Evolutionary conservation across 495 filamentous ascomycete genomes (phyloP).

Genomic region (Annulohypoxylon maeteangense): DNA sequence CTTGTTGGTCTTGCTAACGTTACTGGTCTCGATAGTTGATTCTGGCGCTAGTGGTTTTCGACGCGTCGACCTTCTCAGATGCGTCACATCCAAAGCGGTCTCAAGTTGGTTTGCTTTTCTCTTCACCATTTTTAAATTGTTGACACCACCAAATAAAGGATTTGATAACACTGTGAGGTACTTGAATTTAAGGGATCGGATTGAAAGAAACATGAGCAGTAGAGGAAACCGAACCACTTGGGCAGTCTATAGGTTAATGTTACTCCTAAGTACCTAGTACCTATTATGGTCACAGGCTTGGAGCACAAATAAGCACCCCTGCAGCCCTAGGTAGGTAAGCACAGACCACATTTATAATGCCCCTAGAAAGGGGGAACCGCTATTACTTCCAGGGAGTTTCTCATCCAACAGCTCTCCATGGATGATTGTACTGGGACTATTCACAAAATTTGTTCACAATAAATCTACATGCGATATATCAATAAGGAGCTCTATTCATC

Average conservation of each 20-base stretch:
- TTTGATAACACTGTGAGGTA: background rate
- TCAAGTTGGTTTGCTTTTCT: slow-evolving; percentile 48
- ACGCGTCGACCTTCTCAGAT: slow-evolving; percentile 48
- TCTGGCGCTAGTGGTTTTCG: slow-evolving; percentile 30
- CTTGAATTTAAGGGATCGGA: background rate
- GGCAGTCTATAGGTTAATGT: background rate
- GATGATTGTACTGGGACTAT: too few species aligned
- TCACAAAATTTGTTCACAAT: too few species aligned
- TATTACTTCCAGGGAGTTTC: too few species aligned
- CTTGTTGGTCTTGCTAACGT: too few species aligned
- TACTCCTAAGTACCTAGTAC: background rate
- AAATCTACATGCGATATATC: too few species aligned
- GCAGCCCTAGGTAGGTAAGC: background rate
- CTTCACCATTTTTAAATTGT: slow-evolving; percentile 49
- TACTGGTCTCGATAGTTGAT: background rate
- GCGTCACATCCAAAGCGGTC: slow-evolving; percentile 14
- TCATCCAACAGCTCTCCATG: too few species aligned
- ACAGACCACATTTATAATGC: background rate
- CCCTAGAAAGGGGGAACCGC: too few species aligned
- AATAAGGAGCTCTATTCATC: too few species aligned
- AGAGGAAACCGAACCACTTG: background rate
- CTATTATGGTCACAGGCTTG: too few species aligned
- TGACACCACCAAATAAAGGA: background rate
- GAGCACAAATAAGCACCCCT: background rate
- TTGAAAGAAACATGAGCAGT: background rate